Conservation (phyloP, 768 basidiomycete genomes). For the Suillus alpinus region DNA sequence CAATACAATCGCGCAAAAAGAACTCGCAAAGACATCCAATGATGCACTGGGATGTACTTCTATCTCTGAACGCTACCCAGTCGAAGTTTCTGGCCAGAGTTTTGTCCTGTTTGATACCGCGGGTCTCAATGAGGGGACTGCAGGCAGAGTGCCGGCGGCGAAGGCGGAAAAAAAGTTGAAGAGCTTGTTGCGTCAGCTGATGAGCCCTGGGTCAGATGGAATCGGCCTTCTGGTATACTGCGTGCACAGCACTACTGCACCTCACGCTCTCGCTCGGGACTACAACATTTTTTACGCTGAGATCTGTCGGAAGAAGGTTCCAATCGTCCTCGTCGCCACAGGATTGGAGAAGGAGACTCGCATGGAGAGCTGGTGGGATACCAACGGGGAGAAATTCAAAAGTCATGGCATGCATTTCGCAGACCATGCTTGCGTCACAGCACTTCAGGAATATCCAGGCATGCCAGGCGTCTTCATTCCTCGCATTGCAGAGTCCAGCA, state of each 20-base stretch:
- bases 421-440: slow-evolving; percentile 43
- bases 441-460: slow-evolving; percentile 16
- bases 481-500: slow-evolving; percentile 15
- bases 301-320: slow-evolving; percentile 36
- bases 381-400: slow-evolving; percentile 32
- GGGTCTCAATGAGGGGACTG: slow-evolving; percentile 32
- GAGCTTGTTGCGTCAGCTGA: slow-evolving; percentile 15
- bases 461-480: neutral
- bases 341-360: slow-evolving; percentile 33
- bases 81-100: neutral
- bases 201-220: slow-evolving; percentile 20
- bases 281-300: slow-evolving; percentile 37
- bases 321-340: slow-evolving; percentile 35
- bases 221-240: slow-evolving; percentile 40
- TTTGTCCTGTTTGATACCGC: slow-evolving; percentile 33
- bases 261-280: slow-evolving; percentile 24
- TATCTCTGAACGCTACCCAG: neutral
- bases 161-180: slow-evolving; percentile 17
- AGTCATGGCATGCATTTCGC: slow-evolving; percentile 32
- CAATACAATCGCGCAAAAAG: slow-evolving; percentile 18
- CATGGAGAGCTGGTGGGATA: slow-evolving; percentile 32
- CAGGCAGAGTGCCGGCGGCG: slow-evolving; percentile 8
- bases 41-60: slow-evolving; percentile 17
- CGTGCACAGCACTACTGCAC: slow-evolving; percentile 33
- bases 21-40: slow-evolving; percentile 8